Evolutionary conservation across 768 basidiomycete genomes (phyloP), one percentile per base, ranked within the genome.

Genomic region (Suillus brevipes): DNA sequence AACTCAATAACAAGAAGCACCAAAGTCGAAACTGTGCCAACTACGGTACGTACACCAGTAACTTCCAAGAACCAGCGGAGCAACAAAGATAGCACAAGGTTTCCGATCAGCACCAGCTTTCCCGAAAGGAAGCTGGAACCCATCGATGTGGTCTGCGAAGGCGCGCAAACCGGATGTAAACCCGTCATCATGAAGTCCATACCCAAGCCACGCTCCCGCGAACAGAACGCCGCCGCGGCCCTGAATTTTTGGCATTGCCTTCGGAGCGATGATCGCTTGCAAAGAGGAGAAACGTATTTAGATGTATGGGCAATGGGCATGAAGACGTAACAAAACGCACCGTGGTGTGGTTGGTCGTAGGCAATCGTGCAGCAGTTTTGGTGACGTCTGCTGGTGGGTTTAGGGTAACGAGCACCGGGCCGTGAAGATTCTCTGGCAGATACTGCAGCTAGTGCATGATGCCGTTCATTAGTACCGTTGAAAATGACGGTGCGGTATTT

Each of bases 171-270:
- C 83, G 1, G 80, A 77, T 3, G 83, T 76, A 72, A 91, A 91
- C 3, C 88, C 90, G 70, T 92, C 92, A 76, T 92, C 90, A 76
- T 94, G 91, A 80, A 93, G 92, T 20, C 90, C 91, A 69, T 91
- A 92, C 64, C 85, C 85, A 53, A 87, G 81, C 80, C 88, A 93
- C 16, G 56, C 91, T 12, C 90, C 89, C 3, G 80, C 89, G 71
- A 82, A 89, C 9, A 87, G 82, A 68, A 91, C 83, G 10, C 88
- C 82, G 55, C 70, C 81, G 16, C 37, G n/a, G 69, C 85, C 84
- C 75, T 92, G 90, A 63, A 92, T 92, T 18, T 70, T 72, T 58
- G 73, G 72, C 72, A 91, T 82, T 31, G 79, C 77, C 10, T 72
- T 68, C 70, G 91, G 89, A 0, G 87, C 84, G 23, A 70, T 73